phyloP scores from a whole-genome alignment of 2,329 filamentous ascomycete genomes.

The Sporothrix humicola region DNA sequence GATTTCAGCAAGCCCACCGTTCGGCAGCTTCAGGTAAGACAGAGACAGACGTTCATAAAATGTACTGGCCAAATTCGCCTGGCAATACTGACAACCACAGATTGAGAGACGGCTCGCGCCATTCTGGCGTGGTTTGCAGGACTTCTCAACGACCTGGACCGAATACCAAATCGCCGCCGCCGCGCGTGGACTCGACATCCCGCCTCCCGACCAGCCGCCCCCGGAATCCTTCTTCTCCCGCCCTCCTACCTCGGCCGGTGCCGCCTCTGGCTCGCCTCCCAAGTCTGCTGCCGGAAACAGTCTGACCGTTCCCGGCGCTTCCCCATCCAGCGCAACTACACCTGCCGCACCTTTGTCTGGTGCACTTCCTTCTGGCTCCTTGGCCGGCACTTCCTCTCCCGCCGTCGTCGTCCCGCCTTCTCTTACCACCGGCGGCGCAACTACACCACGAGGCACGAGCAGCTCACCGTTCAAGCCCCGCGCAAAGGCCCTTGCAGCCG shows the following conservation, averaged over 20 bases:
- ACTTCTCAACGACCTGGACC: conserved; percentile 87
- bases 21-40: conserved; percentile 81
- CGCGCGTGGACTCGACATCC: conserved; percentile 81
- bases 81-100: conserved; percentile 52
- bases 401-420: conserved; percentile 73
- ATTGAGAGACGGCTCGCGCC: conserved; percentile 91
- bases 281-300: conserved; percentile 38
- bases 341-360: neutral
- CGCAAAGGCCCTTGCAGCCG: conserved; percentile 85
- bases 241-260: conserved; percentile 49
- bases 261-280: conserved; percentile 46
- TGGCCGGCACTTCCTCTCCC: conserved; percentile 77
- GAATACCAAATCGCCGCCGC: conserved; percentile 95
- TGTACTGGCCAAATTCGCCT: too few species aligned
- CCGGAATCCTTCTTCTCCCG: conserved; percentile 65
- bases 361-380: conserved; percentile 43
- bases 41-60: too few species aligned
- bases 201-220: conserved; percentile 81
- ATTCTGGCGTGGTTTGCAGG: conserved; percentile 92
- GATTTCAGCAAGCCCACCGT: conserved; percentile 91
- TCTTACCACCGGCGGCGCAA: conserved; percentile 54
- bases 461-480: conserved; percentile 75
- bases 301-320: conserved; percentile 69
- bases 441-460: conserved; percentile 51
- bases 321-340: neutral